Percentiles rank a stretch among this genome's conserved stretches.
These are phyloP conservation scores for Calonectria hongkongensis DNA, from an alignment of 2,329 filamentous ascomycete species.

Conservation along the genomic window DNA sequence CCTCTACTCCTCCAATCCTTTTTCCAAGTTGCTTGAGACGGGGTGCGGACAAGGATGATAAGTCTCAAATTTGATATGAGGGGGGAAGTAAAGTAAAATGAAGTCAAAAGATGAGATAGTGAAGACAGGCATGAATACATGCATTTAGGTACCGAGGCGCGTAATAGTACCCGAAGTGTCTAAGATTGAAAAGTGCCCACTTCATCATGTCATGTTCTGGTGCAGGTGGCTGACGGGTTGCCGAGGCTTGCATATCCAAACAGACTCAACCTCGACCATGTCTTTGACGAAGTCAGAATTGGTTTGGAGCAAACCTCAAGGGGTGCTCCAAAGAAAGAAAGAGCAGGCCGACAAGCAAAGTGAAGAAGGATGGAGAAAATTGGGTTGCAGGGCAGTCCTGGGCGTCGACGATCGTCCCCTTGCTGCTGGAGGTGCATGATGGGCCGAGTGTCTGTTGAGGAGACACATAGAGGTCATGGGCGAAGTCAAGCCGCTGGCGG, in stretches of 20 bases:
- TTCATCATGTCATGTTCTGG: slow-evolving; percentile 28
- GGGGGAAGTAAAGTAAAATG: slow-evolving; percentile 27
- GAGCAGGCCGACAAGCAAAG: slow-evolving; percentile 9
- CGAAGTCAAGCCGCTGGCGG: slow-evolving; percentile 45
- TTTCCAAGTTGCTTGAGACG: slow-evolving; percentile 46
- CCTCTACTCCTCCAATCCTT: slow-evolving; percentile 10
- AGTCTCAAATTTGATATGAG: slow-evolving; percentile 38
- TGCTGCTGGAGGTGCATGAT: slow-evolving; percentile 39
- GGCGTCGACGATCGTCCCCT: slow-evolving; percentile 34
- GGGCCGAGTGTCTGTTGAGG: slow-evolving; percentile 49
- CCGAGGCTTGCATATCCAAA: slow-evolving; percentile 40
- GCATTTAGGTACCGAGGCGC: neutral
- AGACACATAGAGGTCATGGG: slow-evolving; percentile 37
- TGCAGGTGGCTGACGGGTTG: slow-evolving; percentile 49
- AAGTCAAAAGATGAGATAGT: slow-evolving; percentile 22
- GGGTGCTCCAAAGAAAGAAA: slow-evolving; percentile 21
- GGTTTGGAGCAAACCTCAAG: neutral
- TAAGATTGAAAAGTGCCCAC: slow-evolving; percentile 3
- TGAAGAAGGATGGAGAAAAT: slow-evolving; percentile 24
- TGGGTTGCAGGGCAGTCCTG: slow-evolving; percentile 30
- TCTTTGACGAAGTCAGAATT: slow-evolving; percentile 28
- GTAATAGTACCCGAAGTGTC: slow-evolving; percentile 17
- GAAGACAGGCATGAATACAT: slow-evolving; percentile 40
- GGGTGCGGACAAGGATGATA: slow-evolving; percentile 41
- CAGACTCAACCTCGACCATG: slow-evolving; percentile 25